Percentiles rank a stretch among this genome's conserved stretches.
Evolutionary conservation across 176 grass and related monocot genomes (phyloP).

Genomic region (Triticum monococcum): DNA sequence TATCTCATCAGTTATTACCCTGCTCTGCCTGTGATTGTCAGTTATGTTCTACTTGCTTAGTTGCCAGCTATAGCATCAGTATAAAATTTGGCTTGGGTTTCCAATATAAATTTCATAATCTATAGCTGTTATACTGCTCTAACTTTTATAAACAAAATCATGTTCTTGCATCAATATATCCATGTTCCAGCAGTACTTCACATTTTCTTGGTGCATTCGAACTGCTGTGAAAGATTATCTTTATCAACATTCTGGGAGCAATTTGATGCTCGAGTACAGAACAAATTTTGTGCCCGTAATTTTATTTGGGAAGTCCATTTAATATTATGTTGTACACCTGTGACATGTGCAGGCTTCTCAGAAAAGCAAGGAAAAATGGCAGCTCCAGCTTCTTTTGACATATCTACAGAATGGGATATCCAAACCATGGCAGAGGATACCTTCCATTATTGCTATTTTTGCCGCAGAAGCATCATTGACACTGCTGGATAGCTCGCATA

Average conservation of each 20-base stretch:
- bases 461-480: slow-evolving; percentile 86
- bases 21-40: background rate
- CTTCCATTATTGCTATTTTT: slow-evolving; percentile 85
- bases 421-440: slow-evolving; percentile 86
- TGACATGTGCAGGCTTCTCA: slow-evolving; percentile 55
- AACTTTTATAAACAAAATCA: background rate
- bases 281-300: background rate
- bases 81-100: background rate
- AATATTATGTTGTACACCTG: slow-evolving; percentile 16
- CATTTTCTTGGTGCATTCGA: slow-evolving; percentile 11
- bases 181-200: background rate
- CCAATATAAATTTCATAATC: background rate
- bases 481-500: slow-evolving; percentile 61
- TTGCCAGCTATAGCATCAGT: background rate
- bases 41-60: background rate
- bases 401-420: slow-evolving; percentile 96
- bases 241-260: slow-evolving; percentile 15
- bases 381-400: slow-evolving; percentile 88
- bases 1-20: background rate
- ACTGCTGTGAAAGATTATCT: background rate
- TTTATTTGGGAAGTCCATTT: slow-evolving; percentile 10
- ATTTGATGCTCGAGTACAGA: slow-evolving; percentile 12
- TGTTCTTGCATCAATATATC: slow-evolving; percentile 17
- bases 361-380: slow-evolving; percentile 80
- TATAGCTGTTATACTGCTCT: background rate